phyloP scores from a whole-genome alignment of 192 early-diverging fungal species.

The Podila epigama region DNA sequence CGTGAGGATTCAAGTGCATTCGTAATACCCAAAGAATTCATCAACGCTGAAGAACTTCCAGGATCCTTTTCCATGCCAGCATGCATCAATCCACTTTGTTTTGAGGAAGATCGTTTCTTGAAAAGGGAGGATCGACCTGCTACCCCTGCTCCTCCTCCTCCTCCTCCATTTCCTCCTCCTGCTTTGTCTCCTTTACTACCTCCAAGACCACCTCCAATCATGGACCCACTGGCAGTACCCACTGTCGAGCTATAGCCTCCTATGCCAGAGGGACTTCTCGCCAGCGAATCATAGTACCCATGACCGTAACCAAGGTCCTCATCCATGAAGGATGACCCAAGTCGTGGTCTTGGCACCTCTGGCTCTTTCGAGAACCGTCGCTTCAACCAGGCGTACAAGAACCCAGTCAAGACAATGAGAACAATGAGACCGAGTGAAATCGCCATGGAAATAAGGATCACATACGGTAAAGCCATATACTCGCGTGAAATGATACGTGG shows the following conservation, averaged over 20 bases:
- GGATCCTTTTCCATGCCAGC: background rate
- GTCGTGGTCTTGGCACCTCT: background rate
- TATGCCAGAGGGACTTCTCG: no score
- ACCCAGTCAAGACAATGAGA: slow-evolving; percentile 65
- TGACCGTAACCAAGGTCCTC: background rate
- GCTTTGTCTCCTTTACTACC: no score
- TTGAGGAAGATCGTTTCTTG: background rate
- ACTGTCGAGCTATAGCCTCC: no score
- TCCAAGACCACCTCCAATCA: background rate
- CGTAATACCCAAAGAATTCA: slow-evolving; percentile 11
- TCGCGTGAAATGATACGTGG: slow-evolving; percentile 28
- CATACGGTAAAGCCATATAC: slow-evolving; percentile 60
- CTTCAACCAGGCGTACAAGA: slow-evolving; percentile 54
- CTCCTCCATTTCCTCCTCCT: no score
- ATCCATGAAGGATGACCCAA: slow-evolving; percentile 32
- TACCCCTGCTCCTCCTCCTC: no score
- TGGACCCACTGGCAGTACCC: background rate
- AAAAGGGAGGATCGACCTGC: background rate
- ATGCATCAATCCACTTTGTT: background rate
- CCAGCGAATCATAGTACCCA: slow-evolving; percentile 5
- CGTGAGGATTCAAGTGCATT: slow-evolving; percentile 7
- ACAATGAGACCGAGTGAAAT: slow-evolving; percentile 72
- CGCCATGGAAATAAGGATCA: slow-evolving; percentile 73
- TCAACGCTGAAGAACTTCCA: slow-evolving; percentile 3
- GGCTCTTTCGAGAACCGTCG: slow-evolving; percentile 5